Evolutionary conservation across 108 stramenopile genomes (phyloP), one percentile per base, ranked within the genome.

Genomic region (Skeletonema tropicum): DNA sequence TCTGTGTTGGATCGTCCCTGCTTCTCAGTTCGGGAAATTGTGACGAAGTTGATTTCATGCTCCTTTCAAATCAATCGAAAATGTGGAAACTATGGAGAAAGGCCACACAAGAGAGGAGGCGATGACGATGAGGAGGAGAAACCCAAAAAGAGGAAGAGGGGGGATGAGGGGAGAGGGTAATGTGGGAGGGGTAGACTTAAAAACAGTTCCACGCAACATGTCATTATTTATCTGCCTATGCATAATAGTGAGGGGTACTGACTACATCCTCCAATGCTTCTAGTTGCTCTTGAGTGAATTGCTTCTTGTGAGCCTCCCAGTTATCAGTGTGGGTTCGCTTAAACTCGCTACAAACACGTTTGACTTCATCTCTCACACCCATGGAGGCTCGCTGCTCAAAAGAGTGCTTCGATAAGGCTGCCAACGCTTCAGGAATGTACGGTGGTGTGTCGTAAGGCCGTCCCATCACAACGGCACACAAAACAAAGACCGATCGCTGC

Each of bases 301-400:
- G 80, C 30, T 80, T 70, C 30, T 84, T 88, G 62, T 94, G 92
- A n/a, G 86, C 76, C 61, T 89, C 92, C 96, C 96, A 96, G 70
- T 93, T 93, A 63, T 96, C 96, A 73, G 92, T 94, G 66, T 96
- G 96, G 3, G 96, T 96, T 35, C 90, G 74, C 52, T 94, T 94
- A 81, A 92, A 96, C 59, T 96, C 96, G 6, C 90, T 87, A 62
- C 92, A 93, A 41, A 89, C 88, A 68, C 90, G 90, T 70, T 92
- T 93, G 14, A 96, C 96, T 12, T 82, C 89, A 57, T 94, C 93
- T n/a, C 96, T 83, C n/a, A 96, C 91, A 21, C 83, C 67, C 42
- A 94, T 66, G 14, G 93, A 89, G 13, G 93, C 96, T 65, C 85
- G 83, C 30, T 86, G 79, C 68, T 96, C 93, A 70, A 91, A 96